phyloP scores from a whole-genome alignment of 495 filamentous ascomycete species.

The Venustampulla echinocandica region DNA sequence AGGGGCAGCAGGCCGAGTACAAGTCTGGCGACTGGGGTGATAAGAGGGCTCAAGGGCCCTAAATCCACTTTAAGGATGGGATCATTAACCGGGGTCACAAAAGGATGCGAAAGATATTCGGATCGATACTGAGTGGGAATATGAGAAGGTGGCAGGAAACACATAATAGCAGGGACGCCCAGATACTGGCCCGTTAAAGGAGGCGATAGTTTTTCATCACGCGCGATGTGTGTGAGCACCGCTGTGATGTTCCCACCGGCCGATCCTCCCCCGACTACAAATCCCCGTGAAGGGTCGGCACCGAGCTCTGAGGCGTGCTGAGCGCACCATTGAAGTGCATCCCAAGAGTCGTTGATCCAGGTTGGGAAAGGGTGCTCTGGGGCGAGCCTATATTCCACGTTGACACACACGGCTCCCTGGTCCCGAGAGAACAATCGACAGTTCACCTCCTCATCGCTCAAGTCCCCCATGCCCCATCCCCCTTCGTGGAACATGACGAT shows the following conservation, averaged over 20 bases:
- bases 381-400: constrained; percentile 38
- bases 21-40: neutral
- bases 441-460: constrained; percentile 25
- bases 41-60: neutral
- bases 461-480: constrained; percentile 32
- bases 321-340: constrained; percentile 38
- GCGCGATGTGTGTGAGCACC: constrained; percentile 31
- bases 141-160: neutral
- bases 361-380: constrained; percentile 40
- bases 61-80: neutral
- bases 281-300: constrained; percentile 26
- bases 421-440: constrained; percentile 22
- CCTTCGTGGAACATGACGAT: constrained; percentile 36
- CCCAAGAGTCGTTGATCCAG: constrained; percentile 38
- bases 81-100: neutral
- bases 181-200: constrained; percentile 25
- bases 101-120: neutral
- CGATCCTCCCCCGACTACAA: constrained; percentile 39
- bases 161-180: constrained; percentile 26
- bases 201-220: constrained; percentile 33
- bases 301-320: constrained; percentile 3
- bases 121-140: neutral
- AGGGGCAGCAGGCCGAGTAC: neutral
- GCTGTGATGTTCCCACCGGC: constrained; percentile 40
- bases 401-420: constrained; percentile 27